phyloP scores from a whole-genome alignment of 495 filamentous ascomycete species.

The Lophiotrema nucula region DNA sequence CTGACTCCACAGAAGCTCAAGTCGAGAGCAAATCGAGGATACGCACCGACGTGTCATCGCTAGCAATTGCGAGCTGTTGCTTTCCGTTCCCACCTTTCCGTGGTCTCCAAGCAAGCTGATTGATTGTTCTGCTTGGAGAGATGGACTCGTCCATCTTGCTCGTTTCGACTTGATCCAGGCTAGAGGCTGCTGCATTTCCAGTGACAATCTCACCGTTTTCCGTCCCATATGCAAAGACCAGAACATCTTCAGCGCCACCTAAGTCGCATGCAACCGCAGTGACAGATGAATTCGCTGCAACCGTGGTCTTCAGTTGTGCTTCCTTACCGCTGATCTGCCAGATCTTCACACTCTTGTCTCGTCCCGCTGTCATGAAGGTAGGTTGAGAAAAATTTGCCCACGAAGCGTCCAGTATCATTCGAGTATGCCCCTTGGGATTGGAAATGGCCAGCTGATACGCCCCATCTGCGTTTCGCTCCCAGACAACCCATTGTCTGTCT shows the following conservation, averaged over 20 bases:
- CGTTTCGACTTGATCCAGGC: conserved; percentile 47
- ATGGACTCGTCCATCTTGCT: conserved; percentile 38
- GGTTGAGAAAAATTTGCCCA: conserved; percentile 62
- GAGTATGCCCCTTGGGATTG: conserved; percentile 79
- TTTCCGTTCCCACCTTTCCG: conserved; percentile 17
- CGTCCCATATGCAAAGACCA: conserved; percentile 67
- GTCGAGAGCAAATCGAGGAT: no score
- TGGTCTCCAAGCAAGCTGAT: conserved; percentile 78
- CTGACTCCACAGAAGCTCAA: no score
- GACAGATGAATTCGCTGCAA: conserved; percentile 59
- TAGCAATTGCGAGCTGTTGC: conserved; percentile 69
- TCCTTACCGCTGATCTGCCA: conserved; percentile 55
- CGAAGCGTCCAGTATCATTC: conserved; percentile 83
- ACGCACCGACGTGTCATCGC: conserved; percentile 77
- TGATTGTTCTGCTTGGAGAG: conserved; percentile 66
- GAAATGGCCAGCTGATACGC: conserved; percentile 56
- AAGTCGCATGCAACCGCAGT: conserved; percentile 73
- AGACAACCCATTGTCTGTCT: conserved; percentile 88
- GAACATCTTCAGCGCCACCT: conserved; percentile 39
- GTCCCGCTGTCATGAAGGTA: conserved; percentile 80
- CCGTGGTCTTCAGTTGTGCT: conserved; percentile 51
- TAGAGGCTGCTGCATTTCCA: conserved; percentile 41
- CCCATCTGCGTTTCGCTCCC: conserved; percentile 47
- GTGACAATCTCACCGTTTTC: conserved; percentile 57
- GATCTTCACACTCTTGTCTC: conserved; percentile 81